Evolutionary conservation across 2,329 filamentous ascomycete species (phyloP).

Genomic region (Neonectria neomacrospora): DNA sequence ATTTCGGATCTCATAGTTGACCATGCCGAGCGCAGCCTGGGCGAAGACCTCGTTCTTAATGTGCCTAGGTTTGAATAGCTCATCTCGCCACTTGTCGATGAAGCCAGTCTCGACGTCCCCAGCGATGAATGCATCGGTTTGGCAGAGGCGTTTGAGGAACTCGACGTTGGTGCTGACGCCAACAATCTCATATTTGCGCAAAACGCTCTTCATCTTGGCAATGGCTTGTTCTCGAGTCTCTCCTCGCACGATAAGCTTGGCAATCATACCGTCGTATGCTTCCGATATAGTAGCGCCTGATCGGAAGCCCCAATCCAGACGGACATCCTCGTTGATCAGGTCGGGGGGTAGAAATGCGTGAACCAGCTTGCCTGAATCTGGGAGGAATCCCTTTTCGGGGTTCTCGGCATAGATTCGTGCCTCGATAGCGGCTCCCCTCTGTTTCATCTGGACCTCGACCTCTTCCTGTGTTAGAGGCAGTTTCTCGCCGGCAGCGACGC

Average conservation of each 20-base stretch:
- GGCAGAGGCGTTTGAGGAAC: conserved; percentile 90
- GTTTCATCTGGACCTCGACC: conserved; percentile 79
- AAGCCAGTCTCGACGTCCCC: conserved; percentile 96
- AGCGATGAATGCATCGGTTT: conserved; percentile 81
- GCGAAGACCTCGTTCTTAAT: conserved; percentile 80
- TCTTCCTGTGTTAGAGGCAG: conserved; percentile 66
- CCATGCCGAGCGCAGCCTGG: conserved; percentile 85
- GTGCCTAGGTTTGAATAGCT: conserved; percentile 75
- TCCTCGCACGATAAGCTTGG: conserved; percentile 93
- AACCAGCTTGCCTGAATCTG: conserved; percentile 88
- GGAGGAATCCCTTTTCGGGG: conserved; percentile 90
- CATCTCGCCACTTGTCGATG: conserved; percentile 86
- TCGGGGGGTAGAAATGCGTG: conserved; percentile 79
- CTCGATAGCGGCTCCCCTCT: conserved; percentile 89
- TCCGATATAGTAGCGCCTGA: conserved; percentile 92
- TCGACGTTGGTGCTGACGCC: conserved; percentile 96
- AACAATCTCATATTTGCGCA: conserved; percentile 91
- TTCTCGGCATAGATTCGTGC: conserved; percentile 97
- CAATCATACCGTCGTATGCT: conserved; percentile 98
- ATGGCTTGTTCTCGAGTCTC: conserved; percentile 82
- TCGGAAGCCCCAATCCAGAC: conserved; percentile 93
- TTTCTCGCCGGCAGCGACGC: conserved; percentile 70
- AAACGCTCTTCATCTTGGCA: conserved; percentile 80
- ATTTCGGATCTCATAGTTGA: conserved; percentile 61
- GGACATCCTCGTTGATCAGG: conserved; percentile 73